Evolutionary conservation across 805 yeast genomes (phyloP).

Genomic region (Starmerella etchellsii): DNA sequence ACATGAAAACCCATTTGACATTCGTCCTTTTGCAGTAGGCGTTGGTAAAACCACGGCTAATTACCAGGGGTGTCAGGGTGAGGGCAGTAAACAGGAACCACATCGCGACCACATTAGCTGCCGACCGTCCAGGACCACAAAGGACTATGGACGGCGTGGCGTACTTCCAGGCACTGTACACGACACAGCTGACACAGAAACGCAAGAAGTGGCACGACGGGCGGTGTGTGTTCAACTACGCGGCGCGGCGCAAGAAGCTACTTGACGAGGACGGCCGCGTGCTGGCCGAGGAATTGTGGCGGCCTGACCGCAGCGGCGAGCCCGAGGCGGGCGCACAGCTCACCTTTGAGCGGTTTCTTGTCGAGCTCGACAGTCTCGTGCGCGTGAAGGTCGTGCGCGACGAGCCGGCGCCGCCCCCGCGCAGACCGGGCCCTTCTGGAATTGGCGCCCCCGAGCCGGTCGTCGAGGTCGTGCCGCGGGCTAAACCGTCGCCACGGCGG

Average conservation of each 20-base stretch:
- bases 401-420: no score
- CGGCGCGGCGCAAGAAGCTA: constrained; percentile 22
- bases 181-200: constrained; percentile 28
- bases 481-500: background rate
- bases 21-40: no score
- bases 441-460: background rate
- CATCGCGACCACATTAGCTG: no score
- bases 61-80: no score
- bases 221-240: constrained; percentile 18
- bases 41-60: no score
- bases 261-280: constrained; percentile 22
- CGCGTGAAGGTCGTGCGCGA: background rate
- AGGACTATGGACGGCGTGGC: no score
- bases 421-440: background rate
- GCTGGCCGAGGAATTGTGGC: constrained; percentile 12
- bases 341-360: constrained; percentile 22
- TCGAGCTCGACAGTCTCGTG: constrained; percentile 20
- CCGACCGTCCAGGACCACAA: no score
- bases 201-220: constrained; percentile 31
- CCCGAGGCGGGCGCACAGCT: constrained; percentile 13
- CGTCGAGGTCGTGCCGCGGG: background rate
- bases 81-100: no score
- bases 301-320: background rate
- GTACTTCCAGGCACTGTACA: constrained; percentile 24
- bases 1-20: no score